Evolutionary conservation across 2,329 filamentous ascomycete species (phyloP), one percentile per base, ranked within the genome.

Genomic region (Tolypocladium capitatum): DNA sequence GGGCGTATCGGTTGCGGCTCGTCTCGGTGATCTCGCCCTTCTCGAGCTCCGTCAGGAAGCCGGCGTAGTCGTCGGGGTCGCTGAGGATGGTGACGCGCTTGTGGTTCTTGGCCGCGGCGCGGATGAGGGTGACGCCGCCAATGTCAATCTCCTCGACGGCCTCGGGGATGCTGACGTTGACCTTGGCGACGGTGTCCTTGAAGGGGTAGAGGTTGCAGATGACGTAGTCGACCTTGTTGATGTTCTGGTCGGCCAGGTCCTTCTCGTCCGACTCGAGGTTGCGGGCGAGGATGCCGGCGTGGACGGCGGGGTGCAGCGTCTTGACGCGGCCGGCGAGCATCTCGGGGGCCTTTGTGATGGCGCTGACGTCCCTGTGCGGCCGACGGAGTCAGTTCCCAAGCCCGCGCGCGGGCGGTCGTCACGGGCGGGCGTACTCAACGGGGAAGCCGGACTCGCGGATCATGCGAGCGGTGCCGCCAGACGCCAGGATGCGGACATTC

Each of bases 141-240:
- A 98, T 96, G 69, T 98, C 92, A 60, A 98, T 94, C 73, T 98
- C 92, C 72, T 98, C 92, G 35, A 98, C 91, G 46, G 92, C 92
- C 71, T 98, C 91, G 46, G 87, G 81, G 53, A 98, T 86, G 52
- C 91, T 97, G 60, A 98, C 92, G 62, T 95, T 94, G 73, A 94
- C 82, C 76, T 96, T 94, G 59, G 89, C 85, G 58, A 98, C 83
- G 31, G 92, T 98, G 66, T 97, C 90, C 74, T 96, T 96, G 81
- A 98, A 98, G 13, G 92, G 92, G 69, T 98, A 97, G 48, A 98
- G 78, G 72, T 98, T 98, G 83, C 92, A 97, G 64, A 98, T 84
- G 58, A 95, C 88, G 60, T 84, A 94, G 76, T 94, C 88, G 51
- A 95, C 88, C 72, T 94, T 94, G 72, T 86, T 78, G 66, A 95